phyloP scores from a whole-genome alignment of 371 early-diverging fungal genomes.

The Gilbertella persicaria region DNA sequence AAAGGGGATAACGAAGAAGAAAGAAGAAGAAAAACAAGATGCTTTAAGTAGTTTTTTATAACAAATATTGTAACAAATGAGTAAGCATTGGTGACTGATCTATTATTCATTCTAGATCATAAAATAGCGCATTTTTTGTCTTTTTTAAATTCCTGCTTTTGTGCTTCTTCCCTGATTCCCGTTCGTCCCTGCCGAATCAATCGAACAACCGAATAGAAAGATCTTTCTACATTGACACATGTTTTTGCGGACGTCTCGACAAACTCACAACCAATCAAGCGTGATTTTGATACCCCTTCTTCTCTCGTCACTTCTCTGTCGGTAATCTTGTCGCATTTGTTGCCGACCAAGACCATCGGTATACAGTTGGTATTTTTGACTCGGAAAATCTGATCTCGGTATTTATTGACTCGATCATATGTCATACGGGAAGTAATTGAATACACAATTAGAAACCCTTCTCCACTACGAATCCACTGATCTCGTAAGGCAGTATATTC shows the following conservation, averaged over 20 bases:
- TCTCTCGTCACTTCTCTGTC: slow-evolving; percentile 79
- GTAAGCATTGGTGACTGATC: too few relatives aligned
- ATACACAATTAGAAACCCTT: slow-evolving; percentile 89
- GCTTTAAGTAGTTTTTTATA: too few relatives aligned
- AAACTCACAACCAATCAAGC: slow-evolving; percentile 72
- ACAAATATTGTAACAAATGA: too few relatives aligned
- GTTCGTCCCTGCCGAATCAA: slow-evolving; percentile 20
- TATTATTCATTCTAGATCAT: background rate
- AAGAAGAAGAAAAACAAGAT: too few relatives aligned
- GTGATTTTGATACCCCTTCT: slow-evolving; percentile 83
- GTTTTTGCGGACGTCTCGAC: slow-evolving; percentile 91
- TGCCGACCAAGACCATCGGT: slow-evolving; percentile 92
- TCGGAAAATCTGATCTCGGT: slow-evolving; percentile 81
- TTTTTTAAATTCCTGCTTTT: slow-evolving; percentile 16
- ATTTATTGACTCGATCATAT: slow-evolving; percentile 82
- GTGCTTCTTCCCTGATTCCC: slow-evolving; percentile 1
- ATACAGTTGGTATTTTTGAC: slow-evolving; percentile 82
- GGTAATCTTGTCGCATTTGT: slow-evolving; percentile 84
- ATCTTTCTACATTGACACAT: slow-evolving; percentile 84
- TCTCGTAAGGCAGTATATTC: slow-evolving; percentile 34
- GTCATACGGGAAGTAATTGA: slow-evolving; percentile 86
- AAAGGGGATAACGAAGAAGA: too few relatives aligned
- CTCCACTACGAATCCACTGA: slow-evolving; percentile 83
- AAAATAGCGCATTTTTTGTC: slow-evolving; percentile 20
- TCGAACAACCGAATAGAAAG: slow-evolving; percentile 71